Base-by-base conservation (phyloP, 208 protist species). In the Naegleria gruberi region DNA sequence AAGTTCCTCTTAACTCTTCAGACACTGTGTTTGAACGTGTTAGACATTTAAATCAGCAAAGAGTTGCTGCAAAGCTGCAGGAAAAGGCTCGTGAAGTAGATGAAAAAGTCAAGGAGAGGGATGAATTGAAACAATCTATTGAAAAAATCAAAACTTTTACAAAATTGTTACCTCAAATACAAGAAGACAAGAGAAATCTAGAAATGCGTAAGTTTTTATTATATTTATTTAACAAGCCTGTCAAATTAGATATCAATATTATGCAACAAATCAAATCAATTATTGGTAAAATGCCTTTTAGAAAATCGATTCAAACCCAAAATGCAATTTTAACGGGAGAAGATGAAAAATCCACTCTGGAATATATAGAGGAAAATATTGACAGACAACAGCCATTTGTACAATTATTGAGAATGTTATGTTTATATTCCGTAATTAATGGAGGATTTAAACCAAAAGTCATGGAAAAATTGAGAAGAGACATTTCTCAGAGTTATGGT, bases 351-450 rank as follows among this genome's bases (percentile, higher is more conserved):
- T 6, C 5, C 7, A 37, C 6, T 65, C 4, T 47, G 12, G 7
- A 7, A 10, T 89, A 73, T 37, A 90, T 90, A 15, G 88, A 90
- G 19, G 51, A 90, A 65, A 40, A 7, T 15, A 90, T 90, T 43
- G 34, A 81, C 45, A 84, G 47, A 81, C 44, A 90, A 42, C n/a
- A 90, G 26, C 15, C 88, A 17, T 8, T 90, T 43, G 8, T 42
- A 6, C 57, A 90, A 65, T 12, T 90, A 26, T 42, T 90, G 30
- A 30, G 88, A 30, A 5, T 90, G 2, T 42, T 90, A 5, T 81
- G 44, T 90, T 42, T 90, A 10, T 6, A 7, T 0, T 81, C 51
- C 19, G 1, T 90, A 30, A 65, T 43, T 19, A 15, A 44, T 3
- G n/a, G 34, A 42, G 88, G 88, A 41, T 15, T 90, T 40, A 40